Conservation (phyloP, 1,284 basidiomycete genomes). For the Cronartium quercuum region DNA sequence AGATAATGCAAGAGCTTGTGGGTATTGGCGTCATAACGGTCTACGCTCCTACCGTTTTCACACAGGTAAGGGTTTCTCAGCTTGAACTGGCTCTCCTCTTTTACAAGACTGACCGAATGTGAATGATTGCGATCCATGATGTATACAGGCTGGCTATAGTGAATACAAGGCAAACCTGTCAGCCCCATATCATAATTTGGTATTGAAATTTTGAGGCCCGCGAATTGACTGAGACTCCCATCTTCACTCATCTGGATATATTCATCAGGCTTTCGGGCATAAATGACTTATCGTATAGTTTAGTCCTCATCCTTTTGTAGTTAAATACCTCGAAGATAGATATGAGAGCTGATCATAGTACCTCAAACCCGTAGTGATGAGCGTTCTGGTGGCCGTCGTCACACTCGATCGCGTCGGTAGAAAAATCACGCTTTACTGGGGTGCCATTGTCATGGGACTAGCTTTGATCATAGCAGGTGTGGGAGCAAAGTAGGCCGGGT, state of each 20-base stretch:
- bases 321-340: neutral
- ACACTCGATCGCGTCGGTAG: conserved; percentile 48
- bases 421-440: conserved; percentile 40
- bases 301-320: conserved; percentile 4
- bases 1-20: conserved; percentile 47
- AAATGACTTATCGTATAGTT: conserved; percentile 47
- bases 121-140: neutral
- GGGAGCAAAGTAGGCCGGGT: conserved; percentile 5
- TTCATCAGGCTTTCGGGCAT: conserved; percentile 43
- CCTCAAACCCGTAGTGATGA: conserved; percentile 17
- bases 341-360: neutral
- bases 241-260: neutral
- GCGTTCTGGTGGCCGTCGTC: conserved; percentile 44
- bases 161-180: conserved; percentile 46
- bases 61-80: conserved; percentile 8
- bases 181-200: neutral
- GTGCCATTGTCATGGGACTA: conserved; percentile 43
- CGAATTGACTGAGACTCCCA: neutral
- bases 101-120: neutral
- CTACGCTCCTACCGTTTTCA: conserved; percentile 41
- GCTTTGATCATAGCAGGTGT: conserved; percentile 45
- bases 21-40: conserved; percentile 46
- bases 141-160: conserved; percentile 44
- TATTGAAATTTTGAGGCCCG: neutral
- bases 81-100: neutral